A percentile compares a stretch with the other conserved stretches of the same genome.
Conservation (phyloP, 495 filamentous ascomycete genomes). For the Hyaloscypha hepaticicola region DNA sequence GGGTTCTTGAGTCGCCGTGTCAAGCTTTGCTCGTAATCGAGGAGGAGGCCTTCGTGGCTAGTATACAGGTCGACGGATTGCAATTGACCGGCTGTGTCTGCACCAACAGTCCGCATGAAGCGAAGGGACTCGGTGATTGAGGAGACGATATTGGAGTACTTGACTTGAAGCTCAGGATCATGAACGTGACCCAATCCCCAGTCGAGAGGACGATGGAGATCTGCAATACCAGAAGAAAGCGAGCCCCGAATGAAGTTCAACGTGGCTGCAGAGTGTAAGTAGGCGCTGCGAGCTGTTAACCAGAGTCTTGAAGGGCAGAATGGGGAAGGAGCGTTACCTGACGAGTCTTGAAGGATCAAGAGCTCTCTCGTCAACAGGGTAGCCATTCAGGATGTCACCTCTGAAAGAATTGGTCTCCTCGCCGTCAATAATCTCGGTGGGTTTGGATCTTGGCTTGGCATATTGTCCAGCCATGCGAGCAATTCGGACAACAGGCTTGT, state of each 20-base stretch:
- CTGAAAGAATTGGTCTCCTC: conserved; percentile 84
- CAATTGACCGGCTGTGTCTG: conserved; percentile 78
- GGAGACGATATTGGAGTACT: conserved; percentile 78
- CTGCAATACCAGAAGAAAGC: conserved; percentile 84
- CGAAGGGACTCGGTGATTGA: conserved; percentile 87
- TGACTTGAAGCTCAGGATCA: conserved; percentile 74
- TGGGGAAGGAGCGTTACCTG: conserved; percentile 40
- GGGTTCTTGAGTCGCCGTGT: conserved; percentile 75
- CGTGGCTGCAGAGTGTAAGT: conserved; percentile 92
- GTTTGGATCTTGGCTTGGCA: conserved; percentile 88
- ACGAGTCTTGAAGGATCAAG: conserved; percentile 84
- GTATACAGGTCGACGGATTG: conserved; percentile 96
- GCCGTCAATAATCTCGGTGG: conserved; percentile 79
- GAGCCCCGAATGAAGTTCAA: conserved; percentile 88
- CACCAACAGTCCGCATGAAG: conserved; percentile 94
- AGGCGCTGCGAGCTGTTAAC: conserved; percentile 55
- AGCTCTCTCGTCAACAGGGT: conserved; percentile 62
- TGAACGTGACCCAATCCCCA: conserved; percentile 95
- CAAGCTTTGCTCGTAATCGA: conserved; percentile 90
- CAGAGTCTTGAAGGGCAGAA: background rate
- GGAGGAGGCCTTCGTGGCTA: conserved; percentile 88
- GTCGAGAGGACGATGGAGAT: conserved; percentile 89
- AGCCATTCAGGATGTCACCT: conserved; percentile 95
- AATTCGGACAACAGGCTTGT: conserved; percentile 93
- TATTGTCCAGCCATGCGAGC: conserved; percentile 97